A percentile compares a stretch with the other conserved stretches of the same genome.
These are phyloP conservation scores for Diplodia seriata DNA, from an alignment of 2,329 filamentous ascomycete genomes.

Conservation along the genomic window DNA sequence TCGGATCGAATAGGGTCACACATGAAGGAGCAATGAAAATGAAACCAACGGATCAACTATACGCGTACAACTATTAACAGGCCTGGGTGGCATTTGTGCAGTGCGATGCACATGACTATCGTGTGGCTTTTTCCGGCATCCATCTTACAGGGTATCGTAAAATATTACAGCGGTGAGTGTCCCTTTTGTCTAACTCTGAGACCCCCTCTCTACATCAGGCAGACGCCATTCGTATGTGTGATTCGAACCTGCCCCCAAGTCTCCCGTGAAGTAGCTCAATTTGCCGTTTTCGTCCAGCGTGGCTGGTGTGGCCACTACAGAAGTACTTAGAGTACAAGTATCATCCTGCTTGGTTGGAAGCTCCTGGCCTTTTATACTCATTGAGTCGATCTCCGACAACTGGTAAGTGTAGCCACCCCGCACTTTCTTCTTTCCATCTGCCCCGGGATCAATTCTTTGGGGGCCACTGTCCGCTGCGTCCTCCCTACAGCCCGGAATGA, in stretches of 20 bases:
- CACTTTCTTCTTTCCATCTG: not conserved
- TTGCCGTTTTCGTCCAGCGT: not conserved
- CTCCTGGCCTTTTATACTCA: not conserved
- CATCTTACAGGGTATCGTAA: not conserved
- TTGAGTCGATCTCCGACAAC: conserved; percentile 9
- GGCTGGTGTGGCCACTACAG: not conserved
- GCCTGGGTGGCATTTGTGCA: not conserved
- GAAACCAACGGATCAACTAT: not conserved
- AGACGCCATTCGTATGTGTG: not conserved
- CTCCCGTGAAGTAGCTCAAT: not conserved
- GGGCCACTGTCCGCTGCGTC: not conserved
- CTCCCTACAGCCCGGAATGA: not conserved
- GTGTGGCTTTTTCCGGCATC: not conserved
- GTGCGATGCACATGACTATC: not conserved
- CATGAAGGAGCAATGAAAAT: too few species aligned
- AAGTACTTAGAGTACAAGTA: not conserved
- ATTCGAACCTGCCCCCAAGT: not conserved
- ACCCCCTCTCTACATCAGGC: not conserved
- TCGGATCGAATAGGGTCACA: too few species aligned
- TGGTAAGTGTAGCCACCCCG: conserved; percentile 14
- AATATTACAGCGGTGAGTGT: not conserved
- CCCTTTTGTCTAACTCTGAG: not conserved
- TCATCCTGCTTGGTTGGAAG: not conserved
- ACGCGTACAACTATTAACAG: not conserved
- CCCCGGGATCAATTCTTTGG: not conserved